Evolutionary conservation across 495 filamentous ascomycete species (phyloP).

Genomic region (Talaromyces borbonicus): DNA sequence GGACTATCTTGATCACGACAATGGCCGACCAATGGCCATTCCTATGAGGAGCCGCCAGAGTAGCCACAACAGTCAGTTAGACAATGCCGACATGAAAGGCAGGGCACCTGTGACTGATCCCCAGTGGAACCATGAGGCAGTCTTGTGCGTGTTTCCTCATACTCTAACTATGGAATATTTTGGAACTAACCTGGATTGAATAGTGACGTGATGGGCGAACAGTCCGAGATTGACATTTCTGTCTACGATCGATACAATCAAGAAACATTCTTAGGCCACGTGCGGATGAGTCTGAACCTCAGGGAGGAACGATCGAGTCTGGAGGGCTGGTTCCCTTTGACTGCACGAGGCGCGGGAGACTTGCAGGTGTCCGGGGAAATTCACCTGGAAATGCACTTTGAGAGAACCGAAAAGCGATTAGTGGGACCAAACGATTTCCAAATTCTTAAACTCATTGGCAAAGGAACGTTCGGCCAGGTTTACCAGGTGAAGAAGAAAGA

Average conservation of each 20-base stretch:
- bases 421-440: conserved; percentile 96
- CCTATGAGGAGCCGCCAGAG: conserved; percentile 93
- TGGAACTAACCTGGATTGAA: conserved; percentile 6
- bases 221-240: conserved; percentile 86
- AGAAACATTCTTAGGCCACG: conserved; percentile 87
- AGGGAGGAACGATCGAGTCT: conserved; percentile 58
- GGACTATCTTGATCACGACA: conserved; percentile 59
- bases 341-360: conserved; percentile 53
- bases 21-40: conserved; percentile 80
- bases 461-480: conserved; percentile 98
- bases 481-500: conserved; percentile 99
- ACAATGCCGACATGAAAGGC: conserved; percentile 58
- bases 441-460: conserved; percentile 91
- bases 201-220: conserved; percentile 89
- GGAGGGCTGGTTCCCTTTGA: conserved; percentile 79
- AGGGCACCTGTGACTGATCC: conserved; percentile 69
- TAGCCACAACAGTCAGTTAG: conserved; percentile 75
- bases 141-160: conserved; percentile 61
- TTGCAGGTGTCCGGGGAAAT: conserved; percentile 83
- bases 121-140: conserved; percentile 89
- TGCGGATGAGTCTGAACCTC: conserved; percentile 61
- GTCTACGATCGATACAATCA: conserved; percentile 81
- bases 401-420: conserved; percentile 83
- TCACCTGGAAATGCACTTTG: conserved; percentile 73
- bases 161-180: background rate